Evolutionary conservation across 768 basidiomycete species (phyloP).

Genomic region (Leucocoprinus birnbaumii): DNA sequence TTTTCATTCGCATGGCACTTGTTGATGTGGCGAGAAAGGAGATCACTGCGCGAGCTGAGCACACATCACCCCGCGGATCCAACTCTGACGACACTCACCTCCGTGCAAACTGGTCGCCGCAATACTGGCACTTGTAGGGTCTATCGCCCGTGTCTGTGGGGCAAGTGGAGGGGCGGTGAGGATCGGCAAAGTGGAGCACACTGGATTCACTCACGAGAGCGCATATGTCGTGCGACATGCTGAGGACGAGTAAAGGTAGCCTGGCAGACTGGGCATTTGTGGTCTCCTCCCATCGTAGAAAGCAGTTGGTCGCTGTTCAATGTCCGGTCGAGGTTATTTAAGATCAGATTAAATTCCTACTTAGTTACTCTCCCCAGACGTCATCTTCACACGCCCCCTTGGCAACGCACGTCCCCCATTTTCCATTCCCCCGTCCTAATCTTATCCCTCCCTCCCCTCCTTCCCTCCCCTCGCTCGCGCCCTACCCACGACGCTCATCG

Average conservation of each 20-base stretch:
- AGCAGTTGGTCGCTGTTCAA: slow-evolving; percentile 3
- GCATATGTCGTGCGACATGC: slow-evolving; percentile 89
- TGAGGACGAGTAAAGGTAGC: slow-evolving; percentile 88
- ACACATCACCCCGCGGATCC: background rate
- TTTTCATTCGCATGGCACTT: slow-evolving; percentile 86
- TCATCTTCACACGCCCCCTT: slow-evolving; percentile 12
- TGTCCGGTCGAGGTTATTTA: slow-evolving; percentile 4
- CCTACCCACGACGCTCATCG: background rate
- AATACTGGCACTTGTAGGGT: slow-evolving; percentile 85
- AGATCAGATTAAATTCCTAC: slow-evolving; percentile 11
- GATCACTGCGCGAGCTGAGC: slow-evolving; percentile 48
- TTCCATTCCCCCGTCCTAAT: background rate
- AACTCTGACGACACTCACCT: slow-evolving; percentile 46
- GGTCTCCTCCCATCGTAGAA: slow-evolving; percentile 70
- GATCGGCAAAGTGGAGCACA: slow-evolving; percentile 11
- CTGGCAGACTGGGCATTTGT: slow-evolving; percentile 85
- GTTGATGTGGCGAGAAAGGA: slow-evolving; percentile 83
- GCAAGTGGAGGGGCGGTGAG: slow-evolving; percentile 13
- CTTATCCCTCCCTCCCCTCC: background rate
- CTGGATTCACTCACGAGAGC: slow-evolving; percentile 65
- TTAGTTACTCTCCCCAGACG: slow-evolving; percentile 13
- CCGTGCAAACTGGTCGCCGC: slow-evolving; percentile 87
- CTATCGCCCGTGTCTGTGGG: slow-evolving; percentile 80
- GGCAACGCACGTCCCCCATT: slow-evolving; percentile 6
- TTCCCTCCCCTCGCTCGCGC: background rate